phyloP scores from a whole-genome alignment of 2,329 filamentous ascomycete species.

The Apiospora koreana region DNA sequence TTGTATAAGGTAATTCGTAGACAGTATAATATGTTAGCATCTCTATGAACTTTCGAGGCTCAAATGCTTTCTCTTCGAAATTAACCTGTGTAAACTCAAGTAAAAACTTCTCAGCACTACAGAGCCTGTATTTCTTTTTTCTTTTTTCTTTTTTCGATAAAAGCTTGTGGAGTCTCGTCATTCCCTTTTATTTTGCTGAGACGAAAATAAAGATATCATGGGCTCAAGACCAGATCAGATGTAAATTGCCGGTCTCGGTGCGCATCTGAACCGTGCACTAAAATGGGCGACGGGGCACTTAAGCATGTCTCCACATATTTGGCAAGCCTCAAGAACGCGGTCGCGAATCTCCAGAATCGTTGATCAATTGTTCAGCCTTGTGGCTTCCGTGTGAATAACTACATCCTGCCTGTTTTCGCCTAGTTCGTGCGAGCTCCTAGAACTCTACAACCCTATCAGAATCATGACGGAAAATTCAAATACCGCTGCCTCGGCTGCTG shows the following conservation, averaged over 20 bases:
- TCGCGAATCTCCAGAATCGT: not conserved
- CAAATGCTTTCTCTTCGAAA: not conserved
- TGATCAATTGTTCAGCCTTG: not conserved
- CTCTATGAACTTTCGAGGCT: not conserved
- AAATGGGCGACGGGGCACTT: not conserved
- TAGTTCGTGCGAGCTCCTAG: not conserved
- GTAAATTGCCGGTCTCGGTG: not conserved
- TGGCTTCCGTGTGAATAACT: not conserved
- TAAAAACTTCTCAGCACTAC: not conserved
- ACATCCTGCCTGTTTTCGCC: not conserved
- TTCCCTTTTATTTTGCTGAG: too few species aligned
- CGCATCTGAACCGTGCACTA: not conserved
- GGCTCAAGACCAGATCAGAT: too few species aligned
- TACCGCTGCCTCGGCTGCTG: slow-evolving; percentile 24
- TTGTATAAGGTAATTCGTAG: not conserved
- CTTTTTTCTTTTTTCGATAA: not conserved
- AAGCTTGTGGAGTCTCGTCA: not conserved
- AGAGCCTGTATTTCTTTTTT: not conserved
- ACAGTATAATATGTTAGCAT: not conserved
- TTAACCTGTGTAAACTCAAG: not conserved
- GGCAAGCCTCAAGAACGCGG: not conserved
- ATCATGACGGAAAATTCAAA: slow-evolving; percentile 44
- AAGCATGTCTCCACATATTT: not conserved
- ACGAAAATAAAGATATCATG: too few species aligned
- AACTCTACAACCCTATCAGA: not conserved